These are phyloP conservation scores for Graphiopsis chlorocephala DNA, from an alignment of 2,329 filamentous ascomycete genomes.

Conservation along the genomic window DNA sequence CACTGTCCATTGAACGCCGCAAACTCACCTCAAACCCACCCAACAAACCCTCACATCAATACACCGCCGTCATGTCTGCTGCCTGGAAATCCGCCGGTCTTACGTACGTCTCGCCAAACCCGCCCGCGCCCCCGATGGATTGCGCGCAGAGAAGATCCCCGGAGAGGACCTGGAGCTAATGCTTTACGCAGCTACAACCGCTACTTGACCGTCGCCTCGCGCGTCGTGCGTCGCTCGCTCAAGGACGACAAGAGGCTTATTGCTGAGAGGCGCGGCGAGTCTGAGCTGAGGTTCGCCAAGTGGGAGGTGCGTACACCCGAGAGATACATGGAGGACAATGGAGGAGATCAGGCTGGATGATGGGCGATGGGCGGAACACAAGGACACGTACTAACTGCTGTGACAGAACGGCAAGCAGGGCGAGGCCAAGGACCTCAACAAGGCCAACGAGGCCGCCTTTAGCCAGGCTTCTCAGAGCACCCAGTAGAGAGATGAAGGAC, in stretches of 20 bases:
- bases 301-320: constrained; percentile 74
- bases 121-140: not conserved
- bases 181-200: constrained; percentile 83
- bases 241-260: constrained; percentile 88
- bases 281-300: constrained; percentile 86
- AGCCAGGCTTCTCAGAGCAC: constrained; percentile 42
- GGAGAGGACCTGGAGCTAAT: constrained; percentile 11
- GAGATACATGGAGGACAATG: constrained; percentile 8
- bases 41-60: constrained; percentile 18
- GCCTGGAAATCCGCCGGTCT: constrained; percentile 98
- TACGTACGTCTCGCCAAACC: constrained; percentile 63
- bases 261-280: constrained; percentile 86
- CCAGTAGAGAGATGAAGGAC: constrained; percentile 16
- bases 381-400: constrained; percentile 1
- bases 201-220: constrained; percentile 93
- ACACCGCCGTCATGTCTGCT: constrained; percentile 76
- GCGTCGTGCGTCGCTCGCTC: constrained; percentile 91
- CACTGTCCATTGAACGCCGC: constrained; percentile 13
- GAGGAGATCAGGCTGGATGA: not conserved
- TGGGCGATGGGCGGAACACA: not conserved
- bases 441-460: constrained; percentile 52
- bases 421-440: constrained; percentile 70
- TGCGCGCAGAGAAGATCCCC: not conserved
- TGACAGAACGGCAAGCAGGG: constrained; percentile 92
- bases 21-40: constrained; percentile 14